Base-by-base conservation (phyloP, 768 basidiomycete species). In the Suillus americanus region DNA sequence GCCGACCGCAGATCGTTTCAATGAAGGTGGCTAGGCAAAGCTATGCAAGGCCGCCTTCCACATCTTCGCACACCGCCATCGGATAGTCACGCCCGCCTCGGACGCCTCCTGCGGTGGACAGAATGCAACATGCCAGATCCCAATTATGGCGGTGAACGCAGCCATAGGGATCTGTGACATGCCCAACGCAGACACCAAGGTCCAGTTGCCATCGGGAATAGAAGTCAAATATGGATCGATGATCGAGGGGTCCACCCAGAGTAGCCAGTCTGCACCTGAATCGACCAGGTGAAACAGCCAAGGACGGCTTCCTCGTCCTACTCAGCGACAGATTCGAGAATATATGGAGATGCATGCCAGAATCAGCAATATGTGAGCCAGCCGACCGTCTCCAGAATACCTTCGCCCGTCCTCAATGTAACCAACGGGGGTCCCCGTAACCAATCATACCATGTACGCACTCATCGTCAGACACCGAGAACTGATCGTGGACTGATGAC, bases 381-480 rank as follows among this genome's bases (percentile, higher is more conserved):
- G 28, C 40, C 40, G 40, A 59, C 40, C 25, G 57, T 59, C 57
- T 30, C 40, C 40, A 30, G 40, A 20, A 59, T 25, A 28, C 25
- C 40, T 28, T 59, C 28, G 57, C 40, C 30, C 40, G 57, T 59
- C 57, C 40, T 41, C 57, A 30, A 59, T 59, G 57, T 59, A 41
- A 20, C 28, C 40, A 43, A 41, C 35, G 25, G 10, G 57, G 57
- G 28, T 40, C 38, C 9, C 57, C 28, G 25, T 59, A 28, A 59
- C 40, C 7, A 43, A 59, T 59, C 57, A 59, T 41, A 13, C 57
- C 18, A 20, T 40, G 57, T 59, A 43, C 57, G 57, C 57, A 20
- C 18, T 41, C 57, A 28, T 59, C 57, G 57, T 41, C 57, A 59
- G 57, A 59, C 40, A 41, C 57, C 57, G 57, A 59, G 12, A 41